A percentile compares a stretch with the other conserved stretches of the same genome.
These are phyloP conservation scores for sorghum (Sorghum bicolor) DNA, from an alignment of 176 grass and related monocot species.

Conservation along the genomic window DNA sequence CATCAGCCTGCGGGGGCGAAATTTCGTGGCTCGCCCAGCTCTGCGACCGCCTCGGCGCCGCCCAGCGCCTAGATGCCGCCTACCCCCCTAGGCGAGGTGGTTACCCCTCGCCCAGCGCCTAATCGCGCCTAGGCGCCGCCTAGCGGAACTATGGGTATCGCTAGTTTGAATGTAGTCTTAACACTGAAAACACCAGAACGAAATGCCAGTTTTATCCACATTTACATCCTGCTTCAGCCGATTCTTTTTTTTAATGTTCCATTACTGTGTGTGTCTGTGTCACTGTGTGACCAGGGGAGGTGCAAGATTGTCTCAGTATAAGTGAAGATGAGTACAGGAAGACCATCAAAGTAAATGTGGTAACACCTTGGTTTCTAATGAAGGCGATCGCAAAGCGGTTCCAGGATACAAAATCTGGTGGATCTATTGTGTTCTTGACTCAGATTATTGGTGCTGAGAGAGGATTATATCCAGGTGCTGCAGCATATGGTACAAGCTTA, in stretches of 20 bases:
- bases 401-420: conserved; percentile 41
- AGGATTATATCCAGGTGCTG: conserved; percentile 77
- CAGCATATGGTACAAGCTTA: conserved; percentile 74
- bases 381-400: conserved; percentile 62
- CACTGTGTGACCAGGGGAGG: conserved; percentile 36
- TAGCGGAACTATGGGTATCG: too few relatives aligned
- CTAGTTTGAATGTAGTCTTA: not conserved
- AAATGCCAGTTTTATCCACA: not conserved
- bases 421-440: conserved; percentile 73
- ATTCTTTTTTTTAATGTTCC: not conserved
- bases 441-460: conserved; percentile 91
- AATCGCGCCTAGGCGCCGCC: too few relatives aligned
- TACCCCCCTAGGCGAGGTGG: too few relatives aligned
- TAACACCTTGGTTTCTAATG: conserved; percentile 76
- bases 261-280: not conserved
- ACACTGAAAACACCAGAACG: not conserved
- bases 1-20: too few relatives aligned
- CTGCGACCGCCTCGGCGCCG: too few relatives aligned
- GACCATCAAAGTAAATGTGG: conserved; percentile 64
- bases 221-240: not conserved
- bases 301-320: conserved; percentile 62
- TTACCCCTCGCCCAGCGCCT: too few relatives aligned
- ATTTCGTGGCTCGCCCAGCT: too few relatives aligned
- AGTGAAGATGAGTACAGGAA: conserved; percentile 67
- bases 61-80: too few relatives aligned